Conservation (phyloP, 2,329 filamentous ascomycete genomes). For the Sphaceloma murrayae region DNA sequence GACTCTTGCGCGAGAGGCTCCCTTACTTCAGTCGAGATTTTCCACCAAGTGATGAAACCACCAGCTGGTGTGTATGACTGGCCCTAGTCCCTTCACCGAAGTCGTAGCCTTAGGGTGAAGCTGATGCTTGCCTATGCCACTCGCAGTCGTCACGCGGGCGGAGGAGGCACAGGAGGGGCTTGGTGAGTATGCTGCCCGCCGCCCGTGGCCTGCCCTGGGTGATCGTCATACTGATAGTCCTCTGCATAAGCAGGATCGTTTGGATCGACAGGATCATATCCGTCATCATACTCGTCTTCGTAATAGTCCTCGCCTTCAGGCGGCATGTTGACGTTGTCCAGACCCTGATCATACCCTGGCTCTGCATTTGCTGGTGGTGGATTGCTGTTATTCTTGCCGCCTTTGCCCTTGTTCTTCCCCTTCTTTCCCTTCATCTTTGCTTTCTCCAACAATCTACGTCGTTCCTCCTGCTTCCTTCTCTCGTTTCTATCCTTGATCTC, state of each 20-base stretch:
- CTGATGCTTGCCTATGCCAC: background rate
- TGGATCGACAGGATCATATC: constrained; percentile 17
- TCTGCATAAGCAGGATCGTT: constrained; percentile 14
- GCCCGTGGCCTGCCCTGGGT: constrained; percentile 2
- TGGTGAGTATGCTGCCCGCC: constrained; percentile 4
- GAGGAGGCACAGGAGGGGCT: constrained; percentile 8
- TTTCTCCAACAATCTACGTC: constrained; percentile 75
- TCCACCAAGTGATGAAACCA: too few species aligned
- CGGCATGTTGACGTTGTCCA: constrained; percentile 17
- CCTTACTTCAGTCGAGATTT: too few species aligned
- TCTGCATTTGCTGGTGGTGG: constrained; percentile 7
- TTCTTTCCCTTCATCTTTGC: constrained; percentile 90
- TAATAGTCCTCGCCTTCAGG: constrained; percentile 18
- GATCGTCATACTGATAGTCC: constrained; percentile 14
- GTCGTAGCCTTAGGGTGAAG: background rate
- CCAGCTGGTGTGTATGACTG: too few species aligned
- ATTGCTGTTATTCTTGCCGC: constrained; percentile 23
- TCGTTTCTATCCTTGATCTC: constrained; percentile 87
- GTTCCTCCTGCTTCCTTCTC: constrained; percentile 76
- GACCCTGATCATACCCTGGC: constrained; percentile 11
- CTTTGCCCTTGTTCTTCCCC: constrained; percentile 71
- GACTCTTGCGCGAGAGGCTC: too few species aligned
- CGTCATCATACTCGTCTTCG: constrained; percentile 20
- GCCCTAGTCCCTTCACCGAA: too few species aligned
- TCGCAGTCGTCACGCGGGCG: constrained; percentile 9